A percentile compares a stretch with the other conserved stretches of the same genome.
These are phyloP conservation scores for Cymbopogon flexuosus DNA, from an alignment of 202 grass and related monocot genomes.

Conservation along the genomic window DNA sequence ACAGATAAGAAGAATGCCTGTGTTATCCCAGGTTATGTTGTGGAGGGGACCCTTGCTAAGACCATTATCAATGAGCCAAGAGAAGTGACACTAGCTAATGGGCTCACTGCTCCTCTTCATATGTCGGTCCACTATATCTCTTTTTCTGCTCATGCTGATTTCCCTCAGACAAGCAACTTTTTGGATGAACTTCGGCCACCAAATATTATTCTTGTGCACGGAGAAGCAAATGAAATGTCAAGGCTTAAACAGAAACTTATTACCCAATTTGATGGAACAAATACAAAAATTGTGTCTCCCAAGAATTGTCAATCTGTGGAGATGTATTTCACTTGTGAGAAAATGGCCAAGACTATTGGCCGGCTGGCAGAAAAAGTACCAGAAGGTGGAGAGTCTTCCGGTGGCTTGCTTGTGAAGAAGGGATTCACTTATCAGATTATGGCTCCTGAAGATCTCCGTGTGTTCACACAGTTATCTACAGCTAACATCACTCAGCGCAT, in stretches of 20 bases:
- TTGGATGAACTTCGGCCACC: slow-evolving; percentile 75
- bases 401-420: slow-evolving; percentile 85
- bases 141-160: slow-evolving; percentile 94
- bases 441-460: slow-evolving; percentile 87
- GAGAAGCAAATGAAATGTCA: slow-evolving; percentile 92
- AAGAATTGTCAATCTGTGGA: slow-evolving; percentile 92
- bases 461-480: slow-evolving; percentile 81
- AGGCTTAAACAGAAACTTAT: slow-evolving; percentile 89
- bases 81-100: slow-evolving; percentile 89
- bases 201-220: slow-evolving; percentile 95
- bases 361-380: slow-evolving; percentile 70
- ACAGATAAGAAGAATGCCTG: slow-evolving; percentile 92
- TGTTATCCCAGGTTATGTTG: slow-evolving; percentile 82
- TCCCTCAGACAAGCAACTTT: slow-evolving; percentile 79
- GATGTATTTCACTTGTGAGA: slow-evolving; percentile 90
- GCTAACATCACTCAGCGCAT: slow-evolving; percentile 81
- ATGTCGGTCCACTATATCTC: slow-evolving; percentile 96
- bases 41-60: slow-evolving; percentile 81
- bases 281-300: slow-evolving; percentile 68
- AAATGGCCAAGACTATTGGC: slow-evolving; percentile 91
- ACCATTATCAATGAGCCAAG: slow-evolving; percentile 90
- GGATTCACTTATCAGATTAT: slow-evolving; percentile 96
- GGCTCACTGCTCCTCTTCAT: slow-evolving; percentile 71
- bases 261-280: slow-evolving; percentile 70
- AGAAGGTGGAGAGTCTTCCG: slow-evolving; percentile 53